These are phyloP conservation scores for Debaryomyces coudertii DNA, from an alignment of 1,139 yeast genomes.

Conservation along the genomic window DNA sequence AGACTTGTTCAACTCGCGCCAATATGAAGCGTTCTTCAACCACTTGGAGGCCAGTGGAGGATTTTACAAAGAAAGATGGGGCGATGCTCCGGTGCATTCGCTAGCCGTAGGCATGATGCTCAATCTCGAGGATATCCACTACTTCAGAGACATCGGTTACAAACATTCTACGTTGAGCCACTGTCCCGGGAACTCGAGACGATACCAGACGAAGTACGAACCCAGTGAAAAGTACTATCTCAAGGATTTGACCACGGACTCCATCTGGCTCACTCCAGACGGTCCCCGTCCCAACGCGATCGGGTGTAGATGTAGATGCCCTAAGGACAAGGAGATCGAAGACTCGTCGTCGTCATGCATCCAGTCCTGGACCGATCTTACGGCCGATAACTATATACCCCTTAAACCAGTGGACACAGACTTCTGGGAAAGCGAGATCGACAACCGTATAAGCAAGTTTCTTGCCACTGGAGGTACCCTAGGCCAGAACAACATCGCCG, in stretches of 20 bases:
- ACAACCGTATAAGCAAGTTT: constrained; percentile 26
- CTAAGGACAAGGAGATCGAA: constrained; percentile 57
- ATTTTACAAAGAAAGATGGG: constrained; percentile 89
- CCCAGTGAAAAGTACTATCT: constrained; percentile 23
- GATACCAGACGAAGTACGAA: constrained; percentile 50
- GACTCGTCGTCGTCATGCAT: constrained; percentile 57
- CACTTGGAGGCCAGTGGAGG: constrained; percentile 75
- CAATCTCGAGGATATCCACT: constrained; percentile 70
- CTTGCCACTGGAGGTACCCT: constrained; percentile 32
- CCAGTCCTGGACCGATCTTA: constrained; percentile 54
- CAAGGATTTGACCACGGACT: constrained; percentile 28
- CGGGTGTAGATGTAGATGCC: constrained; percentile 89
- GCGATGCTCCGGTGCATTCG: constrained; percentile 93
- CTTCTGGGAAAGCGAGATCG: constrained; percentile 35
- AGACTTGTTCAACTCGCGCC: constrained; percentile 65
- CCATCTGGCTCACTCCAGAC: constrained; percentile 50
- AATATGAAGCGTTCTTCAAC: constrained; percentile 66
- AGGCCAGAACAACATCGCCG: constrained; percentile 23
- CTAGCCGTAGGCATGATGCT: constrained; percentile 77
- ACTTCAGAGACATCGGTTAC: constrained; percentile 89
- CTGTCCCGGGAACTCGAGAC: constrained; percentile 72
- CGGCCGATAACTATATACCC: constrained; percentile 36
- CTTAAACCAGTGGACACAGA: constrained; percentile 36
- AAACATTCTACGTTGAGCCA: constrained; percentile 77
- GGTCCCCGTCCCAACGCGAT: constrained; percentile 54